Evolutionary conservation across 2,329 filamentous ascomycete genomes (phyloP).

Genomic region (Aschersonia sp.): DNA sequence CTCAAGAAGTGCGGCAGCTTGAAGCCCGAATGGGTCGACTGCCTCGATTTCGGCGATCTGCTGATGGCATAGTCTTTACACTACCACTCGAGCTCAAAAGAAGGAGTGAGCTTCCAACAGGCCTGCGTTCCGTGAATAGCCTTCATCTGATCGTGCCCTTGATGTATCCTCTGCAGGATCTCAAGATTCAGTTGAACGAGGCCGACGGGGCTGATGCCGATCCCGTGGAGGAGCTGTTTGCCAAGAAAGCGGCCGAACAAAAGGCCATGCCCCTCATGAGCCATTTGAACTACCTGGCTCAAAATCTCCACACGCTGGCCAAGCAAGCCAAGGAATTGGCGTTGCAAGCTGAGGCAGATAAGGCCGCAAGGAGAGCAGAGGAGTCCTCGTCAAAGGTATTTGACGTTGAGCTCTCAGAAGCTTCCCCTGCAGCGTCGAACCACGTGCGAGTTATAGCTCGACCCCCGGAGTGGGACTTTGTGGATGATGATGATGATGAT

Average conservation of each 20-base stretch:
- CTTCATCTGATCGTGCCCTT: conserved; percentile 55
- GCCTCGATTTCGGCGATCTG: conserved; percentile 50
- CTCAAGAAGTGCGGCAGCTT: conserved; percentile 54
- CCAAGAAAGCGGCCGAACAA: conserved; percentile 38
- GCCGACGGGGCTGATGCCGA: conserved; percentile 45
- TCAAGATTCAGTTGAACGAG: conserved; percentile 51
- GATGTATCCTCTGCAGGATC: conserved; percentile 56
- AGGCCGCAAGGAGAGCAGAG: background rate
- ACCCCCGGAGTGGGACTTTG: conserved; percentile 58
- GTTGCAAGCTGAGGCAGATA: conserved; percentile 6
- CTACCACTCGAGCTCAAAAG: conserved; percentile 55
- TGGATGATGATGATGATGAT: conserved; percentile 22
- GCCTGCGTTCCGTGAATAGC: conserved; percentile 46
- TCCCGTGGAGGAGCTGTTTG: conserved; percentile 50
- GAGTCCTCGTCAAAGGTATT: conserved; percentile 2
- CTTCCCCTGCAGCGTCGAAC: conserved; percentile 30
- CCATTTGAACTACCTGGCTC: conserved; percentile 59
- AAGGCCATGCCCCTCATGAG: conserved; percentile 51
- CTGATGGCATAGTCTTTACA: conserved; percentile 55
- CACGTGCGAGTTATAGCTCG: conserved; percentile 61
- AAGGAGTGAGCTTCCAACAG: conserved; percentile 41
- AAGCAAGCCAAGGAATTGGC: conserved; percentile 29
- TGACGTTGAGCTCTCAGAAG: conserved; percentile 2
- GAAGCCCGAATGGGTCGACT: conserved; percentile 60
- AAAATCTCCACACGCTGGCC: conserved; percentile 54